Evolutionary conservation across 441 rosid genomes (phyloP).

Genomic region (Bruguiera hainesii): DNA sequence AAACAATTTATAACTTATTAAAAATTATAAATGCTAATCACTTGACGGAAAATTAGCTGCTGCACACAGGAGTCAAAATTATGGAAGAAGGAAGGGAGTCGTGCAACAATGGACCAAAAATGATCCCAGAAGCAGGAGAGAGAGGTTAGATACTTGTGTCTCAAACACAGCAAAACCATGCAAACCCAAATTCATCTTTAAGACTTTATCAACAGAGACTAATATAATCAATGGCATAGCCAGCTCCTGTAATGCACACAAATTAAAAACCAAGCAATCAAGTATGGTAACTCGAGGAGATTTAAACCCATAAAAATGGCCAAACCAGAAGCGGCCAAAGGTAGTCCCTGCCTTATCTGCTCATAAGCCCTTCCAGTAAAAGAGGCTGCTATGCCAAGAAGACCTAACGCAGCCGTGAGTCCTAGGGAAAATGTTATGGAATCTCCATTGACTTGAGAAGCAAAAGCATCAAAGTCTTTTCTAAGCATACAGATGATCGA

Average conservation of each 20-base stretch:
- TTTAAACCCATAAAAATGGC: constrained; percentile 93
- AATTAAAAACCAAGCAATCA: constrained; percentile 1
- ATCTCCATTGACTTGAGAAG: constrained; percentile 54
- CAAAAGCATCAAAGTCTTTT: constrained; percentile 6
- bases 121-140: constrained; percentile 13
- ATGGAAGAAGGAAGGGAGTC: constrained; percentile 81
- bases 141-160: constrained; percentile 1
- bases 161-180: background rate
- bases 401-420: constrained; percentile 86
- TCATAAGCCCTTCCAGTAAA: constrained; percentile 95
- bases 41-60: constrained; percentile 91
- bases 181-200: too few species aligned
- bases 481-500: too few species aligned
- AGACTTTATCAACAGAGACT: background rate
- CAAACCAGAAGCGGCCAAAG: constrained; percentile 30
- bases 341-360: constrained; percentile 77
- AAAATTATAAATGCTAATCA: constrained; percentile 20
- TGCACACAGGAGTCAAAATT: constrained; percentile 32
- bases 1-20: too few species aligned
- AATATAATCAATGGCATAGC: background rate
- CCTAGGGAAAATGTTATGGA: constrained; percentile 64
- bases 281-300: constrained; percentile 73
- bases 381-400: constrained; percentile 88
- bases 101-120: constrained; percentile 29
- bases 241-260: background rate